These are phyloP conservation scores for Kwoniella mangroviensis DNA, from an alignment of 768 basidiomycete species.

Conservation along the genomic window DNA sequence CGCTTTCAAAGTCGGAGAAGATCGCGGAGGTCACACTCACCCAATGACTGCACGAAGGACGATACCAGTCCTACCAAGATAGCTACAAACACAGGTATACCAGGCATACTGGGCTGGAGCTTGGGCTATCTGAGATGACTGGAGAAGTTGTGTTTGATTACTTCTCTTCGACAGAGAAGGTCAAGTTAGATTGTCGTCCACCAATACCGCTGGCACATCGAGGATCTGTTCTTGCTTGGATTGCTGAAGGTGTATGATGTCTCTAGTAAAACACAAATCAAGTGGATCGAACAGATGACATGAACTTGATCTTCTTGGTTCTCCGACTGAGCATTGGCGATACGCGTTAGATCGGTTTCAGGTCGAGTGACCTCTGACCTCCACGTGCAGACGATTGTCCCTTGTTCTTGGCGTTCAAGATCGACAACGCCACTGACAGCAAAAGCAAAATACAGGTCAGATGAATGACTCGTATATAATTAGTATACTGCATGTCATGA, in stretches of 20 bases:
- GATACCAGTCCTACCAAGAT: constrained; percentile 72
- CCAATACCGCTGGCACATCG: not conserved
- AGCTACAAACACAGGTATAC: constrained; percentile 53
- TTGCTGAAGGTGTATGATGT: too few species aligned
- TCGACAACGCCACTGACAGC: not conserved
- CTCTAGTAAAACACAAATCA: too few species aligned
- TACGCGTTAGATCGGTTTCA: not conserved
- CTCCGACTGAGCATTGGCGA: not conserved
- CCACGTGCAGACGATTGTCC: not conserved
- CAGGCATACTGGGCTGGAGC: constrained; percentile 24
- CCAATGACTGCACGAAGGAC: constrained; percentile 85
- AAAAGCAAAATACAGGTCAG: not conserved
- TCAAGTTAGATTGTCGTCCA: too few species aligned
- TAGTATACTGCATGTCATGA: too few species aligned
- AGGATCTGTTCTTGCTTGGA: not conserved
- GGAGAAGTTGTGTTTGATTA: too few species aligned
- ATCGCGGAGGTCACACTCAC: constrained; percentile 38
- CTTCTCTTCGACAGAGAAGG: too few species aligned
- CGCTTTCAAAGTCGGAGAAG: too few species aligned
- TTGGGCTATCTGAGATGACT: not conserved
- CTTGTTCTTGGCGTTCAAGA: not conserved
- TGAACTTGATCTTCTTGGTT: too few species aligned
- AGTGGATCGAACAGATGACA: too few species aligned
- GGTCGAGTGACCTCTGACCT: not conserved
- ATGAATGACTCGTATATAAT: too few species aligned